Evolutionary conservation across 2,329 filamentous ascomycete genomes (phyloP), one percentile per base, ranked within the genome.

Genomic region (Venturia oleaginea): DNA sequence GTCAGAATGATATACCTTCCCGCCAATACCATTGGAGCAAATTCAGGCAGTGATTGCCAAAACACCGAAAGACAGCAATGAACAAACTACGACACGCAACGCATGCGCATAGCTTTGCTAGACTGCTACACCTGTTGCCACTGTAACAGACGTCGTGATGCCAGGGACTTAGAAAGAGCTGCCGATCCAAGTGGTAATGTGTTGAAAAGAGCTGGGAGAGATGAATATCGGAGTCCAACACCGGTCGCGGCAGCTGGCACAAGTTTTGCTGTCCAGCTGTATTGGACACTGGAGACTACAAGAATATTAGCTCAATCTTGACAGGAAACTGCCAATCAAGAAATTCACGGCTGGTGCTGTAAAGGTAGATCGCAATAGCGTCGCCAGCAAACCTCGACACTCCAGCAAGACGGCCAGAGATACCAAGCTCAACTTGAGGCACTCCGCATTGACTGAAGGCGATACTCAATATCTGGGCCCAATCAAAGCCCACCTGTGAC

Each of bases 21-120:
- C 64, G 38, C 72, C 71, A n/a, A 74, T 68, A 60, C 74, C 70
- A 48, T 72, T 70, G 65, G 70, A 74, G 63, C 67, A 72, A 0
- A 72, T 61, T 63, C 70, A 72, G 17, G 71, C 71, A 10, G 68
- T 66, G 48, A 74, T 68, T 38, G 72, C 72, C 4, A 74, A 63
- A 32, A 72, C 70, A 6, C 72, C 72, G 61, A 74, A 74, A 2
- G 70, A 71, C 64, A 74, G 67, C 6, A 70, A 72, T 5, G 69
- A 67, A 66, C 71, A 69, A 24, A 71, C 70, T 22, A 72, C 70
- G 7, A 71, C 65, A 61, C 71, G 54, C 17, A 62, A n/a, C 8
- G 30, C 59, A 38, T 55, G 40, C n/a, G 38, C 42, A 37, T 48
- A 27, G 27, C 24, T 55, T 40, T 65, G 4, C 30, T 62, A 22